Percentiles rank a stretch among this genome's conserved stretches.
These are phyloP conservation scores for Nemania abortiva DNA, from an alignment of 2,329 filamentous ascomycete genomes.

Conservation along the genomic window DNA sequence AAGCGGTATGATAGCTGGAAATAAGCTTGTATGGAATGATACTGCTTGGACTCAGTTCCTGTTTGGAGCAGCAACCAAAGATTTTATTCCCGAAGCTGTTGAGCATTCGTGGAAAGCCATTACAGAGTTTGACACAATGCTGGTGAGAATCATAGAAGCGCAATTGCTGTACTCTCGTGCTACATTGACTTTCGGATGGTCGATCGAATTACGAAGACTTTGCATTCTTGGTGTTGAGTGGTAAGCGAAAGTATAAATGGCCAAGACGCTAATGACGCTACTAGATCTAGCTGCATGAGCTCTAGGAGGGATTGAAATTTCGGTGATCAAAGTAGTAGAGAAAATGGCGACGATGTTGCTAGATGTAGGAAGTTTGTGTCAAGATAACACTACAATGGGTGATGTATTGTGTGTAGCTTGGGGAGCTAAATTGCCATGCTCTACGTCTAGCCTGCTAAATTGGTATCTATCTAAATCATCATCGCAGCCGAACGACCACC, in stretches of 20 bases:
- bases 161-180: conserved; percentile 64
- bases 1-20: conserved; percentile 63
- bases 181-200: conserved; percentile 68
- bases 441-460: conserved; percentile 36
- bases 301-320: neutral
- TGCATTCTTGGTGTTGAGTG: conserved; percentile 58
- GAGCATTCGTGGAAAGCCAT: conserved; percentile 55
- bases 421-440: conserved; percentile 9
- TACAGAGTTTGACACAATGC: conserved; percentile 51
- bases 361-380: neutral
- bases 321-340: neutral
- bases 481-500: conserved; percentile 33
- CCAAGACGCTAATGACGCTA: neutral
- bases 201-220: conserved; percentile 54
- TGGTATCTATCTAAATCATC: conserved; percentile 44
- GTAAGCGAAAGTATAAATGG: conserved; percentile 43
- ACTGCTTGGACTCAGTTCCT: conserved; percentile 62
- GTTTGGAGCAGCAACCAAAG: conserved; percentile 39
- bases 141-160: conserved; percentile 63
- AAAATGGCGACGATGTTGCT: neutral
- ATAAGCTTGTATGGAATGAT: conserved; percentile 66
- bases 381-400: conserved; percentile 10
- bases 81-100: neutral
- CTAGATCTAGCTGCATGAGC: conserved; percentile 4
- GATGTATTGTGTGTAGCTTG: conserved; percentile 30